These are phyloP conservation scores for Aspergillus heteromorphus DNA, from an alignment of 495 filamentous ascomycete species.

Conservation along the genomic window DNA sequence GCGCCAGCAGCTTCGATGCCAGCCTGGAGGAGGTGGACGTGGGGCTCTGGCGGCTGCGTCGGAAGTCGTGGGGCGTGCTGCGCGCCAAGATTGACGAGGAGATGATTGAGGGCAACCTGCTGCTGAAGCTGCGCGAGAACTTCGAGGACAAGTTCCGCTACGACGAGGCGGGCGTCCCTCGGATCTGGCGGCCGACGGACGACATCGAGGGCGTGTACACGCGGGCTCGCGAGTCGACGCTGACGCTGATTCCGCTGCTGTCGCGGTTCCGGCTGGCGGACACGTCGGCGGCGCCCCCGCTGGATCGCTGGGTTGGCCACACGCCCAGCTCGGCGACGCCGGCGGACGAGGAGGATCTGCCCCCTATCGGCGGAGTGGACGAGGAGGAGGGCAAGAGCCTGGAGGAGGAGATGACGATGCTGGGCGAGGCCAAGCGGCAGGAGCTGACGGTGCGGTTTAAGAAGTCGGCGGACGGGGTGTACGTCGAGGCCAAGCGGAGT, in stretches of 20 bases:
- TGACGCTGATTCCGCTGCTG: constrained; percentile 83
- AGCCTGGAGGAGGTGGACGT: constrained; percentile 87
- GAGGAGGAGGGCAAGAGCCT: constrained; percentile 89
- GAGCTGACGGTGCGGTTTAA: constrained; percentile 94
- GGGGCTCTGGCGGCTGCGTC: constrained; percentile 83
- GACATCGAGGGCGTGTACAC: constrained; percentile 96
- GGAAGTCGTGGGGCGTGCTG: constrained; percentile 90
- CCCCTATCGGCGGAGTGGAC: constrained; percentile 83
- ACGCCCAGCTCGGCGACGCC: constrained; percentile 69
- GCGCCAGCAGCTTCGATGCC: constrained; percentile 89
- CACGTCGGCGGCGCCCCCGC: constrained; percentile 68
- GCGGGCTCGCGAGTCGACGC: constrained; percentile 80
- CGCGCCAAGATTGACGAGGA: constrained; percentile 92
- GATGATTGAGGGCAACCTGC: constrained; percentile 92
- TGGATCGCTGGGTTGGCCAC: constrained; percentile 74
- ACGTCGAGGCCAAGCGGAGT: constrained; percentile 93
- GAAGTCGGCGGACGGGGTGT: constrained; percentile 94
- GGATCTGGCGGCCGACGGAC: constrained; percentile 95
- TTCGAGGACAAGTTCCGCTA: constrained; percentile 99
- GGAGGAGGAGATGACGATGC: constrained; percentile 92
- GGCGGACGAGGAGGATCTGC: constrained; percentile 83
- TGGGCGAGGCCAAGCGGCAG: constrained; percentile 79
- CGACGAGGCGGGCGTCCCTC: constrained; percentile 87
- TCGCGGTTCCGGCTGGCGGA: constrained; percentile 71
- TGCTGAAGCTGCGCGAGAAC: constrained; percentile 94